Evolutionary conservation across 83 land plant species (phyloP), one percentile per base, ranked within the genome.

Genomic region (Diphasiastrum complanatum): DNA sequence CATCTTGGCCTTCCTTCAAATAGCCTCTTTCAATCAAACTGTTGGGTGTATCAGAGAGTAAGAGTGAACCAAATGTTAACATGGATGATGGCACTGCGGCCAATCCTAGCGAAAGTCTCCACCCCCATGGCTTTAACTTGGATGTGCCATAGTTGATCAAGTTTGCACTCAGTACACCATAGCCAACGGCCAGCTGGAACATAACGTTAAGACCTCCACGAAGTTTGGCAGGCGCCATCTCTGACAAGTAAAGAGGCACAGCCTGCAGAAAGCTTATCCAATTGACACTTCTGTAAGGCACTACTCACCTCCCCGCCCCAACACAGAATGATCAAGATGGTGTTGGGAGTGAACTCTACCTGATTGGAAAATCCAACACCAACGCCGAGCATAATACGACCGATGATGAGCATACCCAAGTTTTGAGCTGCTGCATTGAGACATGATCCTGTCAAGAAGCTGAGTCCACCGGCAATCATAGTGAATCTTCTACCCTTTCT

Each of bases 201-300:
- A 41, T 41, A 18, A 41, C 18, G n/a, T 41, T 41, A 18, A 41
- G 45, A 14, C 45, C 45, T 14, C 45, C 45, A 18, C 45, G 45
- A 41, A 41, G 45, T 18, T 41, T 41, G 45, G 45, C 45, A 18
- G 45, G 45, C 45, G 45, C 45, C 45, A 41, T 41, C 45, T 41
- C 45, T 18, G 45, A 41, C 45, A 41, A 18, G n/a, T 41, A 41
- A 41, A 41, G 45, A 18, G 45, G 45, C 18, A 41, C 45, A 0
- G 45, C 45, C 45, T 41, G 45, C 12, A 41, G 45, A 0, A 41
- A 14, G 45, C n/a, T n/a, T n/a, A n/a, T n/a, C n/a, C n/a, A n/a
- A n/a, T n/a, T n/a, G n/a, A n/a, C n/a, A n/a, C n/a, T n/a, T n/a
- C n/a, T n/a, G n/a, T n/a, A n/a, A n/a, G n/a, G n/a, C n/a, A n/a